Conservation (phyloP, 768 basidiomycete genomes). For the Exsudoporus frostii region DNA sequence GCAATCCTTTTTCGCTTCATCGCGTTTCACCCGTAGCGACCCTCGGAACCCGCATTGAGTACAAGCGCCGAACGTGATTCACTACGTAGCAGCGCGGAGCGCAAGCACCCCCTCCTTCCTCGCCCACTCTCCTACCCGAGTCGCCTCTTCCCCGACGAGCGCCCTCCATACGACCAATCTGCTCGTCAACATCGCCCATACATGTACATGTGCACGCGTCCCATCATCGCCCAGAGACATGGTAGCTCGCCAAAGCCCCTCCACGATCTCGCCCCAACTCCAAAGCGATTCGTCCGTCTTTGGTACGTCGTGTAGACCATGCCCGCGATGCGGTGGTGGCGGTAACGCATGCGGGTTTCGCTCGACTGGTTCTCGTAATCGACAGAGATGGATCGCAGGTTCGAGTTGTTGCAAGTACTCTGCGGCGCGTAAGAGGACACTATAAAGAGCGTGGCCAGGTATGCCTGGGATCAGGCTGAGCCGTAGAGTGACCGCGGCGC, state of each 20-base stretch:
- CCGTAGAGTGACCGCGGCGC: constrained; percentile 34
- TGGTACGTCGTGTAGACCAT: constrained; percentile 36
- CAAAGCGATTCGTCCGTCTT: constrained; percentile 28
- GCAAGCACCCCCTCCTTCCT: constrained; percentile 27
- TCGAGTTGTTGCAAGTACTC: constrained; percentile 32
- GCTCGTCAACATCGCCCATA: not conserved
- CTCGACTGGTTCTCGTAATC: not conserved
- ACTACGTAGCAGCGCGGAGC: not conserved
- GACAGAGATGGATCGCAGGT: constrained; percentile 3
- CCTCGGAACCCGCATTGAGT: not conserved
- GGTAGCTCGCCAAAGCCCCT: constrained; percentile 39
- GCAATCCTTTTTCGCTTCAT: too few relatives aligned
- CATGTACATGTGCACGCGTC: too few relatives aligned
- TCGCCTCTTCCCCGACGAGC: constrained; percentile 37
- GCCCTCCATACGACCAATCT: not conserved
- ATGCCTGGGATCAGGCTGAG: constrained; percentile 35
- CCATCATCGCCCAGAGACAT: constrained; percentile 17
- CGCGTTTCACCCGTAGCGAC: too few relatives aligned
- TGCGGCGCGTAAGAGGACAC: constrained; percentile 31
- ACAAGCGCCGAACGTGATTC: not conserved
- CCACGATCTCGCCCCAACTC: constrained; percentile 51
- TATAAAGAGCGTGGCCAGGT: constrained; percentile 23
- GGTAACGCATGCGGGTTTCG: constrained; percentile 5
- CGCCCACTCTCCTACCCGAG: constrained; percentile 54
- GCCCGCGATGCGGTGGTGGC: constrained; percentile 34